Evolutionary conservation across 2,329 filamentous ascomycete species (phyloP).

Genomic region (Aspergillus clavatus): DNA sequence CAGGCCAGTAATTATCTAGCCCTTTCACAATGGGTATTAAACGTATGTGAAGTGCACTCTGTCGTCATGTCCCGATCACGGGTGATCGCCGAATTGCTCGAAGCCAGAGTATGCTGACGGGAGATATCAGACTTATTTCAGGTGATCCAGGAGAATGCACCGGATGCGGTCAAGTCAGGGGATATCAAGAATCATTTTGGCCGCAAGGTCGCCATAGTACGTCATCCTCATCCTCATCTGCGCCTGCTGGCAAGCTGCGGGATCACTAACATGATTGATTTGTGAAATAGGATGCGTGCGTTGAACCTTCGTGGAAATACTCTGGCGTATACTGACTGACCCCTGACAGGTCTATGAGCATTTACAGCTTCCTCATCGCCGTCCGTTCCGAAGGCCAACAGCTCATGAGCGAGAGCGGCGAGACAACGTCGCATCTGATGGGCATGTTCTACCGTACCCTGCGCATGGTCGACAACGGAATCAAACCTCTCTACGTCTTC

Average conservation of each 20-base stretch:
- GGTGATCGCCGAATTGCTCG: conserved; percentile 56
- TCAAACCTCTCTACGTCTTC: conserved; percentile 97
- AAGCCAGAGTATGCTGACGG: conserved; percentile 12
- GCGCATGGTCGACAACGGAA: conserved; percentile 96
- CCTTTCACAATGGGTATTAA: conserved; percentile 47
- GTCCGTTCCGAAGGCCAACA: conserved; percentile 96
- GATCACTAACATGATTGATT: not conserved
- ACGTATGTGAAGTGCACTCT: conserved; percentile 32
- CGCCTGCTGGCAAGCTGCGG: conserved; percentile 10
- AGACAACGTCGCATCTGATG: conserved; percentile 98
- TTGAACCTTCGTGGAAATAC: conserved; percentile 5
- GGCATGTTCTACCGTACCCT: conserved; percentile 99
- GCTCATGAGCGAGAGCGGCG: conserved; percentile 88
- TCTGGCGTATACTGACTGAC: conserved; percentile 14
- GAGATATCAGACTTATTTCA: conserved; percentile 59
- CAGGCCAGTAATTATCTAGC: not conserved
- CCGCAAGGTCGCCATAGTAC: conserved; percentile 92
- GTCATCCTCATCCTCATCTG: conserved; percentile 35
- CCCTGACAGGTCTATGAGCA: conserved; percentile 76
- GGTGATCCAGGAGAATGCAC: conserved; percentile 86
- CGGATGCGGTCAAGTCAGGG: conserved; percentile 90
- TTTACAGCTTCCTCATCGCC: conserved; percentile 97
- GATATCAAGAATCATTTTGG: conserved; percentile 99
- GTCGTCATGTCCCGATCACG: conserved; percentile 14
- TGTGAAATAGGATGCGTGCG: conserved; percentile 54